Evolutionary conservation across 768 basidiomycete genomes (phyloP).

Genomic region (Serendipita vermifera): DNA sequence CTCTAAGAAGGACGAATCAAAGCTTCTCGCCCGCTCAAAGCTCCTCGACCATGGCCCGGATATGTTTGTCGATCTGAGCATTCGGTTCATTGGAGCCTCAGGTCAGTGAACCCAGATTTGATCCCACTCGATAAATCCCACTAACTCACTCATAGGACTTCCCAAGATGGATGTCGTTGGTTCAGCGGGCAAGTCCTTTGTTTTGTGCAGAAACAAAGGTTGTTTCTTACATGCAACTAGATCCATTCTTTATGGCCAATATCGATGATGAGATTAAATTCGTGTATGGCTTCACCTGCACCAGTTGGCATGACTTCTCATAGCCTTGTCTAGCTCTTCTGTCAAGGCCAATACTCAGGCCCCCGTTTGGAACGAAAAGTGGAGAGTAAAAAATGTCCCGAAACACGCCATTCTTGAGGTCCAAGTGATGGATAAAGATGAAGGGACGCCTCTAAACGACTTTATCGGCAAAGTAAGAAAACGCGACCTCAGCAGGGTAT

Average conservation of each 20-base stretch:
- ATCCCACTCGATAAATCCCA: neutral
- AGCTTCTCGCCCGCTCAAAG: neutral
- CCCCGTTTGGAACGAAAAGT: constrained; percentile 67
- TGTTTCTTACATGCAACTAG: no score
- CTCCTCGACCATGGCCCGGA: neutral
- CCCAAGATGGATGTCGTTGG: constrained; percentile 59
- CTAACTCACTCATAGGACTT: constrained; percentile 21
- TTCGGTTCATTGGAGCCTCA: constrained; percentile 57
- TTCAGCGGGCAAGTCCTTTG: no score
- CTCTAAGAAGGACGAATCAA: neutral
- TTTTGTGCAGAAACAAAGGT: no score
- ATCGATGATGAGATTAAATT: constrained; percentile 51
- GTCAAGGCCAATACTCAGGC: constrained; percentile 42
- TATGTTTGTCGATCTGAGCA: constrained; percentile 13
- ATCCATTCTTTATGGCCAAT: constrained; percentile 61
- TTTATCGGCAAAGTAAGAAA: constrained; percentile 38
- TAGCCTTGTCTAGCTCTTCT: constrained; percentile 38
- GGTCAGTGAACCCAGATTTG: constrained; percentile 23
- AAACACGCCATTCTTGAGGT: constrained; percentile 43
- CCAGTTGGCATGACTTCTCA: neutral
- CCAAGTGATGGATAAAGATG: constrained; percentile 59
- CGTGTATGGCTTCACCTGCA: constrained; percentile 31
- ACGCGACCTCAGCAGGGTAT: neutral
- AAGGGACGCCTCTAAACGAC: constrained; percentile 42
- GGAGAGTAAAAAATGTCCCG: constrained; percentile 64